These are phyloP conservation scores for Favolaschia claudopus DNA, from an alignment of 768 basidiomycete genomes.

Conservation along the genomic window DNA sequence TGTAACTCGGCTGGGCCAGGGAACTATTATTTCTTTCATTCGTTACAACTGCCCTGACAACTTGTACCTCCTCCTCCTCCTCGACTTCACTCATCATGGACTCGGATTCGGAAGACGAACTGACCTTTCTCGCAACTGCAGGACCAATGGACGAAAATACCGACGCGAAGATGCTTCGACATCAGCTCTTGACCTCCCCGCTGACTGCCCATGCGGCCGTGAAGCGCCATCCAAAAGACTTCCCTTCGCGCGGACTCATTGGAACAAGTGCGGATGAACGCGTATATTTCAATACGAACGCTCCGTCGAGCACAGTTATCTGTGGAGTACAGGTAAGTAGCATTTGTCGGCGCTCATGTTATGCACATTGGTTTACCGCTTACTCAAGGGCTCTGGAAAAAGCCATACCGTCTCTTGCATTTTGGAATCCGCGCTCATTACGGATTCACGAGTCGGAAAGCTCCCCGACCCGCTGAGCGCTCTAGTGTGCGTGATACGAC, in stretches of 20 bases:
- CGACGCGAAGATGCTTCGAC: too few species aligned
- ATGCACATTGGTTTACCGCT: background rate
- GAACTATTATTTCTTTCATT: too few species aligned
- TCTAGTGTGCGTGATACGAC: constrained; percentile 39
- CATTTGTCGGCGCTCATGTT: background rate
- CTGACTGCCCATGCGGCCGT: constrained; percentile 16
- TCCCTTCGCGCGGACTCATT: constrained; percentile 23
- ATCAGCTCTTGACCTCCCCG: constrained; percentile 21
- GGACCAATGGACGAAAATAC: too few species aligned
- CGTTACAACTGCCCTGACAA: too few species aligned
- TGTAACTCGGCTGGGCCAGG: too few species aligned
- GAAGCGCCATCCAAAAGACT: constrained; percentile 5
- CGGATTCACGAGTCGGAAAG: constrained; percentile 43
- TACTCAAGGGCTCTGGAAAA: constrained; percentile 61
- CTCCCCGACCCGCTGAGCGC: constrained; percentile 54
- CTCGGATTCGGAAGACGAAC: too few species aligned
- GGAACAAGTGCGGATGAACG: constrained; percentile 43
- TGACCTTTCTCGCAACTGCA: too few species aligned
- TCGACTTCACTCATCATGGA: too few species aligned
- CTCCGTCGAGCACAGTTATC: constrained; percentile 59
- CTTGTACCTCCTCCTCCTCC: too few species aligned
- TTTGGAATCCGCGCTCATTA: constrained; percentile 57
- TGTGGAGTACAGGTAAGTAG: constrained; percentile 58
- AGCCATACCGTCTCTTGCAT: constrained; percentile 60
- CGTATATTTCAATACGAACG: constrained; percentile 60